These are phyloP conservation scores for Neopestalotiopsis sp. DNA, from an alignment of 2,329 filamentous ascomycete species.

Conservation along the genomic window DNA sequence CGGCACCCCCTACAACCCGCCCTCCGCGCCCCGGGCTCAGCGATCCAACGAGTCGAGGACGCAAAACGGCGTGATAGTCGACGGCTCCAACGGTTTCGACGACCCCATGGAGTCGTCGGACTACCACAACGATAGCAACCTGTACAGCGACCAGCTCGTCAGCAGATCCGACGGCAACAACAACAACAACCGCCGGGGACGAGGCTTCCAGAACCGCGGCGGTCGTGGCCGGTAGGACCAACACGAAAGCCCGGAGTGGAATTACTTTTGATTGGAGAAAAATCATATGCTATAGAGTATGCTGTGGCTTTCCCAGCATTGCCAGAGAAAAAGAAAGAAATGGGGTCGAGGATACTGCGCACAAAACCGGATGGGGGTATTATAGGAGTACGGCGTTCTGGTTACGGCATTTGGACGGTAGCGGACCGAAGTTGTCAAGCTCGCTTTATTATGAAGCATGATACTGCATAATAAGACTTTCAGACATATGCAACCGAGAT, in stretches of 20 bases:
- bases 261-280: not conserved
- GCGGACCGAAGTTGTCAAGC: not conserved
- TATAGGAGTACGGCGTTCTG: not conserved
- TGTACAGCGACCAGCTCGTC: constrained; percentile 56
- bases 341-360: not conserved
- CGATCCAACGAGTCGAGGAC: constrained; percentile 37
- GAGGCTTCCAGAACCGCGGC: constrained; percentile 17
- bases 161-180: constrained; percentile 2
- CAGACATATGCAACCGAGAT: not conserved
- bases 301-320: not conserved
- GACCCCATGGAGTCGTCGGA: constrained; percentile 51
- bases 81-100: constrained; percentile 60
- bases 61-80: constrained; percentile 48
- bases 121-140: constrained; percentile 34
- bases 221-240: not conserved
- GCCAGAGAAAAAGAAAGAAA: not conserved
- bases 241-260: not conserved
- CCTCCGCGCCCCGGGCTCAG: constrained; percentile 39
- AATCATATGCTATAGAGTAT: not conserved
- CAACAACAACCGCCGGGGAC: constrained; percentile 13
- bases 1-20: constrained; percentile 34
- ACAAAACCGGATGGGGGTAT: not conserved
- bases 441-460: not conserved
- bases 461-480: not conserved
- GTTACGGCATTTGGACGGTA: not conserved